A percentile compares a stretch with the other conserved stretches of the same genome.
These are phyloP conservation scores for Penicillium lividum DNA, from an alignment of 495 filamentous ascomycete species.

Conservation along the genomic window DNA sequence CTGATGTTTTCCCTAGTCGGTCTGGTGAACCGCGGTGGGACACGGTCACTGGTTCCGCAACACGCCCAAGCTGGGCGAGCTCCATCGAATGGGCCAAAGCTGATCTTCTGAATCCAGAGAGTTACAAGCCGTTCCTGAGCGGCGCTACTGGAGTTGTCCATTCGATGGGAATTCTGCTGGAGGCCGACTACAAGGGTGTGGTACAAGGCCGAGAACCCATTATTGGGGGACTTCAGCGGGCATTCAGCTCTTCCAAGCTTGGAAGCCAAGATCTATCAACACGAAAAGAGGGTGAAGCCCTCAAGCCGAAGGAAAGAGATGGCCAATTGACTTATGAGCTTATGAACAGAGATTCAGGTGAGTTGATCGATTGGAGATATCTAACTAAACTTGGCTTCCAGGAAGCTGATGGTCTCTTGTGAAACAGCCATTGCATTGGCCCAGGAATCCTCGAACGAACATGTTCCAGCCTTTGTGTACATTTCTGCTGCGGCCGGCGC, in stretches of 20 bases:
- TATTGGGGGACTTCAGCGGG: conserved; percentile 69
- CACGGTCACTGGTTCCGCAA: conserved; percentile 67
- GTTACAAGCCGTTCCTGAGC: conserved; percentile 70
- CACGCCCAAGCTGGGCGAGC: conserved; percentile 76
- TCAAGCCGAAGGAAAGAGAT: conserved; percentile 63
- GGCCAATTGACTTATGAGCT: conserved; percentile 92
- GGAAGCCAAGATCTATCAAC: conserved; percentile 69
- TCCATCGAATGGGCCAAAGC: conserved; percentile 83
- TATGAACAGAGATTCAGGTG: conserved; percentile 90
- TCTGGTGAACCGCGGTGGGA: conserved; percentile 88
- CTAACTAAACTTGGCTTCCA: background rate
- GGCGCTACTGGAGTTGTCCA: conserved; percentile 85
- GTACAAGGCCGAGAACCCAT: conserved; percentile 77
- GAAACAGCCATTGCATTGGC: conserved; percentile 70
- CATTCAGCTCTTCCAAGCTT: conserved; percentile 67
- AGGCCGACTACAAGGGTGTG: conserved; percentile 97
- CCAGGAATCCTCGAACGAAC: conserved; percentile 65
- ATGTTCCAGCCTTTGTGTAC: conserved; percentile 74
- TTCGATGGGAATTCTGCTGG: conserved; percentile 91
- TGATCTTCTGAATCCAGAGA: conserved; percentile 78
- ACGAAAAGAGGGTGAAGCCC: conserved; percentile 54
- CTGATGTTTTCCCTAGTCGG: conserved; percentile 55
- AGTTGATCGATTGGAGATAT: conserved; percentile 8
- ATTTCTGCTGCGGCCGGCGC: conserved; percentile 86
- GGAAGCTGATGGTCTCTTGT: conserved; percentile 21